These are phyloP conservation scores for Mucor circinelloides DNA, from an alignment of 371 early-diverging fungal species.

Conservation along the genomic window DNA sequence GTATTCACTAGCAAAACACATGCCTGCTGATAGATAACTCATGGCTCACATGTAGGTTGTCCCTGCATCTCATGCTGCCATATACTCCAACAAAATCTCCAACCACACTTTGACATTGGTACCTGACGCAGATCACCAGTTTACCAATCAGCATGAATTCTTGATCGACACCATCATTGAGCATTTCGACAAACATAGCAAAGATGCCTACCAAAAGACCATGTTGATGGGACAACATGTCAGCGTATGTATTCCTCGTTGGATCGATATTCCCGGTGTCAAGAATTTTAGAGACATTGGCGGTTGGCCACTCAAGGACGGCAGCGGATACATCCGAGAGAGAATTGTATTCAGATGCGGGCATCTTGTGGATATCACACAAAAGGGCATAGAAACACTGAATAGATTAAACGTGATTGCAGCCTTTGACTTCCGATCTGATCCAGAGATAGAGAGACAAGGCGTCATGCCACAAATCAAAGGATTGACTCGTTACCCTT, in stretches of 20 bases:
- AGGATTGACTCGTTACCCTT: slow-evolving; percentile 46
- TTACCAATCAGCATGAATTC: slow-evolving; percentile 38
- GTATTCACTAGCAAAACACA: slow-evolving; percentile 23
- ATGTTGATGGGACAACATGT: slow-evolving; percentile 33
- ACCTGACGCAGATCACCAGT: slow-evolving; percentile 54
- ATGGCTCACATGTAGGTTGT: slow-evolving; percentile 23
- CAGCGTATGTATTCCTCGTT: slow-evolving; percentile 38
- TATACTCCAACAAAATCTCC: slow-evolving; percentile 46
- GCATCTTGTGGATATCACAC: slow-evolving; percentile 48
- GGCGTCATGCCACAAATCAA: slow-evolving; percentile 47
- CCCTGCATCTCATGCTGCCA: slow-evolving; percentile 53
- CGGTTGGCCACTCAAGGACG: slow-evolving; percentile 47
- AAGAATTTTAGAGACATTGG: slow-evolving; percentile 64
- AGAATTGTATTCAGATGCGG: slow-evolving; percentile 52
- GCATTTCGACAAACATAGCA: slow-evolving; percentile 37
- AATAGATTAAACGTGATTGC: slow-evolving; percentile 51
- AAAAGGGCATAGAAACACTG: slow-evolving; percentile 50
- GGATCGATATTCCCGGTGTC: slow-evolving; percentile 59
- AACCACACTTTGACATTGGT: slow-evolving; percentile 51
- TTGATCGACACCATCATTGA: slow-evolving; percentile 35
- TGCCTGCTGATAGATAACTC: background rate
- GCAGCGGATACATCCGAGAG: slow-evolving; percentile 45
- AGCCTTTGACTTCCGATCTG: slow-evolving; percentile 61
- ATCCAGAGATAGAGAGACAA: slow-evolving; percentile 51
- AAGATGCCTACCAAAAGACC: slow-evolving; percentile 54